phyloP scores from a whole-genome alignment of 352 stramenopile species.

The Halophytophthora batemanensis region DNA sequence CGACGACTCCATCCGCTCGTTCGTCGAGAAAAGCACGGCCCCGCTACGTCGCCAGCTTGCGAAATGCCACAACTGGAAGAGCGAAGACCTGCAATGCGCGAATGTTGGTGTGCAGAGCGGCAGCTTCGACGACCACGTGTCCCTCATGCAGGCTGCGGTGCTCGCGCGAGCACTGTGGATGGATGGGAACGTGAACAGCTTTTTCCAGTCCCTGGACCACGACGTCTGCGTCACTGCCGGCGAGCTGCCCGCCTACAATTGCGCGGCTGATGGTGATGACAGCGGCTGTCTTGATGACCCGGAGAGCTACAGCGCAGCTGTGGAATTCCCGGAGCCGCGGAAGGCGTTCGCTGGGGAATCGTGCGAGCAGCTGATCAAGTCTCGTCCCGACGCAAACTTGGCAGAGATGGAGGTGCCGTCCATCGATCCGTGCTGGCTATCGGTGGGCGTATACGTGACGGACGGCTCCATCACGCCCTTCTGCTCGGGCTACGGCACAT shows the following conservation, averaged over 20 bases:
- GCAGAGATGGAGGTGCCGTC: conserved; percentile 31
- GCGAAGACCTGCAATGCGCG: conserved; percentile 49
- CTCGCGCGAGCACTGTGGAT: conserved; percentile 52
- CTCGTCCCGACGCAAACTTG: not conserved
- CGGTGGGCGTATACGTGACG: conserved; percentile 46
- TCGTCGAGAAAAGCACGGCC: conserved; percentile 33
- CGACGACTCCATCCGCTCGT: conserved; percentile 42
- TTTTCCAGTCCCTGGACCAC: conserved; percentile 38
- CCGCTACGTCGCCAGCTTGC: conserved; percentile 46
- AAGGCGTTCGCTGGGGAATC: conserved; percentile 18
- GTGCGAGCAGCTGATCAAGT: conserved; percentile 11
- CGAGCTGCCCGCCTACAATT: conserved; percentile 52
- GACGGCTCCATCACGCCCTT: conserved; percentile 61
- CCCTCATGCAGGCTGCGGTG: conserved; percentile 27
- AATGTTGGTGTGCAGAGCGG: conserved; percentile 34
- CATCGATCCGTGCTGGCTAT: conserved; percentile 81
- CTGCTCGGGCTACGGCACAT: conserved; percentile 70
- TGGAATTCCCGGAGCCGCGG: conserved; percentile 40
- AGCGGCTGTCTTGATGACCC: conserved; percentile 41
- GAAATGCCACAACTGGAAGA: conserved; percentile 47
- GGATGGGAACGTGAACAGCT: conserved; percentile 31
- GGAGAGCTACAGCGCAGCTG: conserved; percentile 33
- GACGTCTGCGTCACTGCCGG: conserved; percentile 34
- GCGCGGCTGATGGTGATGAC: conserved; percentile 42
- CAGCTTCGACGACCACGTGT: conserved; percentile 39